Percentiles rank a stretch among this genome's conserved stretches.
phyloP scores from a whole-genome alignment of 2,329 filamentous ascomycete species.

The Whalleya microplaca region DNA sequence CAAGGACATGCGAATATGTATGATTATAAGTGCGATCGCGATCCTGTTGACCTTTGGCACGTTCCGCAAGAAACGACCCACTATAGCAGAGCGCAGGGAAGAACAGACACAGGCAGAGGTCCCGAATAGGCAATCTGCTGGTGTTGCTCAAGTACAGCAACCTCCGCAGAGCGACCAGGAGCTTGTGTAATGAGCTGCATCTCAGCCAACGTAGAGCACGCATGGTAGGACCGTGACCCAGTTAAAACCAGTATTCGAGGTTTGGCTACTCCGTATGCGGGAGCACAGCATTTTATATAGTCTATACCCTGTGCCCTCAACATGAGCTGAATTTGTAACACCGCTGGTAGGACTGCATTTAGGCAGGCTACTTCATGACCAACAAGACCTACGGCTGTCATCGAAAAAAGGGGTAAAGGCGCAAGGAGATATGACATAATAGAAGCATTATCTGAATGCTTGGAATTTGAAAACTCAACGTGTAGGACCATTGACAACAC shows the following conservation, averaged over 20 bases:
- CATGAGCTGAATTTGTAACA: too few species aligned
- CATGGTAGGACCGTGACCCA: too few species aligned
- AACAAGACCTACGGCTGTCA: neutral
- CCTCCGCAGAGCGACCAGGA: neutral
- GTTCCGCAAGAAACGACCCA: conserved; percentile 40
- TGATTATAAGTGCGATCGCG: conserved; percentile 45
- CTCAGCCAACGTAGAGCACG: neutral
- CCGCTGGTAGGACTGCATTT: too few species aligned
- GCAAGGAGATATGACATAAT: neutral
- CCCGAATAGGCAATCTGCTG: conserved; percentile 25
- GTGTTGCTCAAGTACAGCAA: conserved; percentile 1
- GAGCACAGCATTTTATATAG: too few species aligned
- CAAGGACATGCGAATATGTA: conserved; percentile 51
- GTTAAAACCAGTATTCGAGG: too few species aligned
- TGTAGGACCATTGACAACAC: too few species aligned
- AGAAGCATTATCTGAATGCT: neutral
- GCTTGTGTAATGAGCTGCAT: neutral
- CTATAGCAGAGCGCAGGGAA: conserved; percentile 33
- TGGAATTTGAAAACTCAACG: too few species aligned
- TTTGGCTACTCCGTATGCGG: too few species aligned
- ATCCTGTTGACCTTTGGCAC: conserved; percentile 45
- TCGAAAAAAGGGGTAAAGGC: neutral
- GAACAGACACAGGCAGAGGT: conserved; percentile 31
- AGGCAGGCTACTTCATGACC: neutral
- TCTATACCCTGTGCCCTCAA: too few species aligned